phyloP scores from a whole-genome alignment of 257 asterid genomes.

The Paulownia fortunei region DNA sequence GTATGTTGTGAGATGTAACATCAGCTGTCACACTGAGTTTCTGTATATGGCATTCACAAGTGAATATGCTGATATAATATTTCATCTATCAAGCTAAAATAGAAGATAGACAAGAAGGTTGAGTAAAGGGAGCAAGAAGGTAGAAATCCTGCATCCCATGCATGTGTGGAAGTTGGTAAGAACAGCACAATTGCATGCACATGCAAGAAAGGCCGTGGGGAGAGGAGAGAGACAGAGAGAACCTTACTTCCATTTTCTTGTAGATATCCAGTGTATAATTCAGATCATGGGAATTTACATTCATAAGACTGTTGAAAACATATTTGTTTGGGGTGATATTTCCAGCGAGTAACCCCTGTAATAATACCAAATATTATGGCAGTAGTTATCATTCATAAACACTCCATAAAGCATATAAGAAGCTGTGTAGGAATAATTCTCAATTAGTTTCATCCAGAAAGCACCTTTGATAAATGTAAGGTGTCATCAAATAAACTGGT shows the following conservation, averaged over 20 bases:
- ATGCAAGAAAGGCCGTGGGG: not conserved
- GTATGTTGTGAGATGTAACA: constrained; percentile 80
- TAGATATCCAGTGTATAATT: constrained; percentile 68
- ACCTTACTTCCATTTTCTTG: constrained; percentile 79
- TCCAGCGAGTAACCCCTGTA: constrained; percentile 73
- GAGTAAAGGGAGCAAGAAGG: constrained; percentile 15
- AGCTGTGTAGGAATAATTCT: constrained; percentile 1
- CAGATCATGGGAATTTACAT: constrained; percentile 86
- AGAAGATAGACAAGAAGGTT: constrained; percentile 5
- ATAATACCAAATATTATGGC: constrained; percentile 37
- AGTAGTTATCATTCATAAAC: constrained; percentile 30
- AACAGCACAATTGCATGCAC: constrained; percentile 14
- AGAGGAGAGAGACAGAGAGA: constrained; percentile 32
- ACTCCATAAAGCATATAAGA: constrained; percentile 17
- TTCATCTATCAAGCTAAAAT: constrained; percentile 28
- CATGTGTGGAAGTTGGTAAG: not conserved
- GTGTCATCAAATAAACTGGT: not conserved
- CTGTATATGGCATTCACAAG: constrained; percentile 48
- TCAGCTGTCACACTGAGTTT: constrained; percentile 72
- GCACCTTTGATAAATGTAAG: no score
- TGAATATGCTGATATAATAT: constrained; percentile 31
- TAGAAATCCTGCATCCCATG: constrained; percentile 19
- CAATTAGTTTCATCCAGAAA: constrained; percentile 13
- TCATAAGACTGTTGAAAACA: constrained; percentile 95
- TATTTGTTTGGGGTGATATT: constrained; percentile 69